Evolutionary conservation across 2,329 filamentous ascomycete genomes (phyloP).

Genomic region (Aspergillus jensenii): DNA sequence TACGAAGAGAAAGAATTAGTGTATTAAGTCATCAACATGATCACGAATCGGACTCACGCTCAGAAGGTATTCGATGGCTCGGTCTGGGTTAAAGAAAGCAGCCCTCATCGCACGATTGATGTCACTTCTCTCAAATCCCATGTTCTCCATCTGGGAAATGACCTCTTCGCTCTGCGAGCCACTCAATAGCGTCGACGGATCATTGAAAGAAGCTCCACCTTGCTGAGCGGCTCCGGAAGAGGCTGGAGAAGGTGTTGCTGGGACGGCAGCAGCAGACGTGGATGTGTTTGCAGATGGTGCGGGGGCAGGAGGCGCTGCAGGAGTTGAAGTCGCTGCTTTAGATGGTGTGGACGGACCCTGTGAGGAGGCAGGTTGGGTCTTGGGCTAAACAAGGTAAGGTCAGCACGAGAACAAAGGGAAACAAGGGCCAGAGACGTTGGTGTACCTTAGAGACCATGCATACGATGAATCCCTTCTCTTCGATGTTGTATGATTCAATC

Average conservation of each 20-base stretch:
- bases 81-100: slow-evolving; percentile 94
- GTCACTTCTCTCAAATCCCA: slow-evolving; percentile 87
- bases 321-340: slow-evolving; percentile 39
- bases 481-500: slow-evolving; percentile 94
- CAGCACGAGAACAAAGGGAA: slow-evolving; percentile 6
- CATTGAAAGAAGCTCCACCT: slow-evolving; percentile 54
- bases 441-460: slow-evolving; percentile 95
- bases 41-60: slow-evolving; percentile 58
- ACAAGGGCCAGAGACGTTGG: not conserved
- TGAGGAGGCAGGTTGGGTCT: slow-evolving; percentile 54
- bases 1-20: slow-evolving; percentile 4
- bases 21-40: not conserved
- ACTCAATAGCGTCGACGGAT: slow-evolving; percentile 80
- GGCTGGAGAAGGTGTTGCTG: slow-evolving; percentile 50
- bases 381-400: slow-evolving; percentile 58
- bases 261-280: slow-evolving; percentile 42
- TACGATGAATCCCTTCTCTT: slow-evolving; percentile 99
- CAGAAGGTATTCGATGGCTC: slow-evolving; percentile 93
- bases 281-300: slow-evolving; percentile 52
- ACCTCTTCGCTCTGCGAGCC: slow-evolving; percentile 79
- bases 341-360: slow-evolving; percentile 41
- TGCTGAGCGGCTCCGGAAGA: slow-evolving; percentile 46
- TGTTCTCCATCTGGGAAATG: slow-evolving; percentile 90
- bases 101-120: slow-evolving; percentile 95
- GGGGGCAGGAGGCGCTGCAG: slow-evolving; percentile 50